Base-by-base conservation (phyloP, 129 eudicot species). In the Glebionis coronaria region DNA sequence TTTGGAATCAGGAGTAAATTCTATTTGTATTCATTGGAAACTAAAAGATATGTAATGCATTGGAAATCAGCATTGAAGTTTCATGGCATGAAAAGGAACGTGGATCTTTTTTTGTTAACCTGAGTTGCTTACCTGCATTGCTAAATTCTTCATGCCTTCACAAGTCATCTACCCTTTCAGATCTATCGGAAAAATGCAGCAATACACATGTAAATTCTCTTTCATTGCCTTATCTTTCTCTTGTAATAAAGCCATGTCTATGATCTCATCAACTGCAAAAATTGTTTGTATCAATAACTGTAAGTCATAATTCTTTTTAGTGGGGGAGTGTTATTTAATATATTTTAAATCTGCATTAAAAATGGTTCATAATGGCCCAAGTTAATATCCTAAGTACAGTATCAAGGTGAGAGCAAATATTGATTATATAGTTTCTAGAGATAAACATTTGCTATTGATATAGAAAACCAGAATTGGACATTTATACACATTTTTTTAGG, bases 81-180 rank as follows among this genome's bases (percentile, higher is more conserved):
- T 83, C 77, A 58, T 88, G 98, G 98, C 67, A 72, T 54, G 97
- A 88, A 73, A 71, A 82, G 62, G 90, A 85, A 61, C 66, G 45
- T 53, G 92, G 90, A 63, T 74, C 88, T 66, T 79, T 81, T 18
- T 79, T 93, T 59, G 70, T 86, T 67, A 93, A 88, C 45, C 60
- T 93, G 65, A 93, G 98, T 62, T 88, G 92, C 85, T 81, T 93
- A 82, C 92, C 97, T 50, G 95, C 95, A 49, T 69, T 88, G 73
- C 80, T 93, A 60, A 93, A 84, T 67, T 84, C 98, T 28, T 76
- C 91, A 47, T 88, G 97, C 74, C 95, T 88, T 60, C 95, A 86
- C 79, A 82, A 83, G 73, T 68, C 81, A 53, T 84, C 86, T 25
- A 18, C 31, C 76, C 90, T 93, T 74, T 85, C 83, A 58, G 90